Evolutionary conservation across 352 stramenopile genomes (phyloP), one percentile per base, ranked within the genome.

Genomic region (Phytophthora agathidicida): DNA sequence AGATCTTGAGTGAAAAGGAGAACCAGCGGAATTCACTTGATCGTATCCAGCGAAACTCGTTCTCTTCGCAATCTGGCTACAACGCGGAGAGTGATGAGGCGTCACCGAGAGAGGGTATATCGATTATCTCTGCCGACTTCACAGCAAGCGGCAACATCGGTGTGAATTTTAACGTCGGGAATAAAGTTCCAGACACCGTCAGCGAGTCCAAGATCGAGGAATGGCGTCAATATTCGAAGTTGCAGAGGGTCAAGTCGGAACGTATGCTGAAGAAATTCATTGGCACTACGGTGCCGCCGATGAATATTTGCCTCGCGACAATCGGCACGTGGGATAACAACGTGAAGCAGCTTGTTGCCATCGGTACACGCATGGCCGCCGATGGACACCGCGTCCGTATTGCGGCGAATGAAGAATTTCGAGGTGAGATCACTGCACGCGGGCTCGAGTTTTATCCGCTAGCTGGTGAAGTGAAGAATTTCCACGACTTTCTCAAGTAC

Each of bases 371-470:
- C 27, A 62, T 97, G 24, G 59, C 75, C 44, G 48, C 52, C 1
- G 52, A 90, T 43, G 89, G 89, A 0, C 91, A 97, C 65, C 74
- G 78, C 4, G 89, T 97, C 11, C 79, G 91, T 3, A 77, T 97
- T 37, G 88, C 87, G 5, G 85, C 81, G 0, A 84, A 92, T 59
- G 68, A 79, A 41, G 65, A 78, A 8, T 89, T 91, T 63, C 65
- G 87, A 11, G 45, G 60, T 13, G 74, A 76, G 3, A 80, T 96
- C 14, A 66, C 68, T 0, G 61, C 33, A 0, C 60, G 67, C 23
- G 74, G 74, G 14, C 45, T 86, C n/a, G 75, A 86, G 24, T 86
- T 83, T 30, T 83, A 77, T 23, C 68, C 75, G 19, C 58, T 86
- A 4, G 66, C 48, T 26, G 75, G 75, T 7, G 47, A 32, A 14